Conservation (phyloP, 306 rosid genomes). For the Prunus mira region DNA sequence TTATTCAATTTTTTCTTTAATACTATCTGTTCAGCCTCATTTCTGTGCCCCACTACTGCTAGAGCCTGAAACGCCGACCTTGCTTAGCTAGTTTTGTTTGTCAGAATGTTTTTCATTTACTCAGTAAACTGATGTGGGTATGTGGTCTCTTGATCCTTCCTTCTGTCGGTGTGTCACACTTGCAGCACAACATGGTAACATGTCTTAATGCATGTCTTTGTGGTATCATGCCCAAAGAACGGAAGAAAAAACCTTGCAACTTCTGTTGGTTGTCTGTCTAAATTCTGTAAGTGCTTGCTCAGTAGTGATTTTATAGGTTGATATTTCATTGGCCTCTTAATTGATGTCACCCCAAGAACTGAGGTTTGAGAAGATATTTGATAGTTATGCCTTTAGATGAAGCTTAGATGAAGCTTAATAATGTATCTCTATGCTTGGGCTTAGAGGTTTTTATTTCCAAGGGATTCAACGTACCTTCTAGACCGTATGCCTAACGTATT, state of each 20-base stretch:
- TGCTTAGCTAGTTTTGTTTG: not conserved
- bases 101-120: not conserved
- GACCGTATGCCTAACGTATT: not conserved
- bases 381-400: not conserved
- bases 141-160: not conserved
- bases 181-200: not conserved
- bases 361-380: not conserved
- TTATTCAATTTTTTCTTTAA: not conserved
- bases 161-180: not conserved
- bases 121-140: not conserved
- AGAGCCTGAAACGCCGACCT: not conserved
- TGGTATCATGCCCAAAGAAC: not conserved
- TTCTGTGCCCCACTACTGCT: not conserved
- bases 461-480: not conserved
- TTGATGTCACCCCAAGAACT: not conserved
- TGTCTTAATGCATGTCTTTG: not conserved
- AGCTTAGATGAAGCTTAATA: not conserved
- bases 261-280: not conserved
- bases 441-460: not conserved
- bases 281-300: not conserved
- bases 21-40: not conserved
- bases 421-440: not conserved
- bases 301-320: not conserved
- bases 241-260: not conserved
- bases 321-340: not conserved